These are phyloP conservation scores for Moesziomyces aphidis DNA, from an alignment of 1,284 basidiomycete genomes.

Conservation along the genomic window DNA sequence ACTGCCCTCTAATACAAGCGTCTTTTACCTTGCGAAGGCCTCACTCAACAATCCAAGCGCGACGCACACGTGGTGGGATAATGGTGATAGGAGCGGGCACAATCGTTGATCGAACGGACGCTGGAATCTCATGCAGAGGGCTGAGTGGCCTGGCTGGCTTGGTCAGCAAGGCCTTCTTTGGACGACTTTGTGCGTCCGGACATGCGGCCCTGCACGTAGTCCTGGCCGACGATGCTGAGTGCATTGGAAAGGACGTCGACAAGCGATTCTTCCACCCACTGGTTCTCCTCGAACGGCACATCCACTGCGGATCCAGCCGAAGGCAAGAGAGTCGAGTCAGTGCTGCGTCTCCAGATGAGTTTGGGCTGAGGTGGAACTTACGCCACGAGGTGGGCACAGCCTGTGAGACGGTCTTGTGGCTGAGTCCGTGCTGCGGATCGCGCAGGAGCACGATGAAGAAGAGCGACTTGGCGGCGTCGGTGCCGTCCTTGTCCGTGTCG, in stretches of 20 bases:
- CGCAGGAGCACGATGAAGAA: constrained; percentile 60
- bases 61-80: not conserved
- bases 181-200: constrained; percentile 47
- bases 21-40: constrained; percentile 6
- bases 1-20: constrained; percentile 18
- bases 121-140: constrained; percentile 1
- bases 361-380: constrained; percentile 29
- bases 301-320: constrained; percentile 44
- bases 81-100: not conserved
- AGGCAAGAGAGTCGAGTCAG: constrained; percentile 5
- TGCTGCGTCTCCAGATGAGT: no score
- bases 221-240: constrained; percentile 59
- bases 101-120: not conserved
- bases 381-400: constrained; percentile 60
- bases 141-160: constrained; percentile 3
- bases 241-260: constrained; percentile 63
- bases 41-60: not conserved
- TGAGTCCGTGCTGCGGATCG: constrained; percentile 61
- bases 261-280: constrained; percentile 65
- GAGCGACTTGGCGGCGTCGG: constrained; percentile 27
- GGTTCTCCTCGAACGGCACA: constrained; percentile 59
- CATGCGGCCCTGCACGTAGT: constrained; percentile 61
- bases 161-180: constrained; percentile 34
- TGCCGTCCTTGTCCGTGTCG: not conserved
- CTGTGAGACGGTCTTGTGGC: constrained; percentile 62